phyloP scores from a whole-genome alignment of 1,284 basidiomycete species.

The Cryptococcus amylolentus region DNA sequence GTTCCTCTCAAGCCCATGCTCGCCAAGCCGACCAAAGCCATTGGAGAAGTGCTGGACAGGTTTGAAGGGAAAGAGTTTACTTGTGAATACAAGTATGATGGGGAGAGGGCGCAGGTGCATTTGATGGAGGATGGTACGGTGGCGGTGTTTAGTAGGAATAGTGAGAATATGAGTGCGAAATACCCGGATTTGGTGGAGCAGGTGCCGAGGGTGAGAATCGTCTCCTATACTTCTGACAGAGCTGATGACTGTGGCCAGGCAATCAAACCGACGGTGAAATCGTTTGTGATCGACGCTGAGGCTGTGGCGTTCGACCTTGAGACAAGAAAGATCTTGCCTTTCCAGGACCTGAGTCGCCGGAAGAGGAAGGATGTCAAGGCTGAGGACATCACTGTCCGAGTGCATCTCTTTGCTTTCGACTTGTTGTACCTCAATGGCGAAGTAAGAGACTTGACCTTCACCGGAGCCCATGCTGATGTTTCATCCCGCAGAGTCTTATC shows the following conservation, averaged over 20 bases:
- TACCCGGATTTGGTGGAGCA: constrained; percentile 97
- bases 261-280: constrained; percentile 69
- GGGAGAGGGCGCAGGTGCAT: constrained; percentile 93
- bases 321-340: constrained; percentile 67
- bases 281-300: constrained; percentile 80
- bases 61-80: constrained; percentile 96
- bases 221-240: constrained; percentile 9
- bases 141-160: constrained; percentile 91
- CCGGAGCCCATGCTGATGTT: not conserved
- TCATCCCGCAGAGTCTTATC: constrained; percentile 38
- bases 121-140: constrained; percentile 73
- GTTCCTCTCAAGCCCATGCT: constrained; percentile 99
- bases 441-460: constrained; percentile 32
- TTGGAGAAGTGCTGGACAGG: constrained; percentile 95
- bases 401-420: constrained; percentile 59
- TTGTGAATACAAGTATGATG: constrained; percentile 99
- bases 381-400: constrained; percentile 57
- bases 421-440: constrained; percentile 57
- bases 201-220: constrained; percentile 66
- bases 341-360: constrained; percentile 80
- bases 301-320: constrained; percentile 70
- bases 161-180: constrained; percentile 99
- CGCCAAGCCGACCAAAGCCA: constrained; percentile 99
- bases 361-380: constrained; percentile 78
- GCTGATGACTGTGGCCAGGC: constrained; percentile 56